Evolutionary conservation across 2,329 filamentous ascomycete species (phyloP).

Genomic region (Nakataea oryzae): DNA sequence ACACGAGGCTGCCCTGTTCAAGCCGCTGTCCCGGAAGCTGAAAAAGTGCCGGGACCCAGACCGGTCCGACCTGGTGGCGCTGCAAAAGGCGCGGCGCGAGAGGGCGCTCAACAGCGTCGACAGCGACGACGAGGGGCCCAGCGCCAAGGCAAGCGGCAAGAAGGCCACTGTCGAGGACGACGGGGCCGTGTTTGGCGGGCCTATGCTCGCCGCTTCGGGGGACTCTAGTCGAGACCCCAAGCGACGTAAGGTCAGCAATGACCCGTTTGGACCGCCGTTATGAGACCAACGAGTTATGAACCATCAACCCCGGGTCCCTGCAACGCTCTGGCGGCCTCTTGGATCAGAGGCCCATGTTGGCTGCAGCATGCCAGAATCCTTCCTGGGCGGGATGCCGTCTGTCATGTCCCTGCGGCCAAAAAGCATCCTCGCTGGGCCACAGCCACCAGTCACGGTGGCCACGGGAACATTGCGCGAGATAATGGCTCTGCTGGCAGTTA

Average conservation of each 20-base stretch:
- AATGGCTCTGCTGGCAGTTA: neutral
- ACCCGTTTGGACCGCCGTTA: slow-evolving; percentile 36
- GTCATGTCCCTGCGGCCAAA: neutral
- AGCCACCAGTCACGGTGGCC: neutral
- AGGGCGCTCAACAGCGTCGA: slow-evolving; percentile 27
- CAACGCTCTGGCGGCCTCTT: too few species aligned
- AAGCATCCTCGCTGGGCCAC: neutral
- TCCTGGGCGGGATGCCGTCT: neutral
- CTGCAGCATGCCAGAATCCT: neutral
- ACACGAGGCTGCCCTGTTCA: slow-evolving; percentile 36
- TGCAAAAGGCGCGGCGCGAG: slow-evolving; percentile 55
- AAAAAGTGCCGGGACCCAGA: slow-evolving; percentile 65
- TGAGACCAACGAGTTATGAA: too few species aligned
- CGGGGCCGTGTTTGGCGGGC: slow-evolving; percentile 33
- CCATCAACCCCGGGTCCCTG: too few species aligned
- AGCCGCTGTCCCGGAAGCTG: slow-evolving; percentile 57
- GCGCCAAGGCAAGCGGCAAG: slow-evolving; percentile 15
- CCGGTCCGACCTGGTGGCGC: slow-evolving; percentile 58
- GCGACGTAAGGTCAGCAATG: slow-evolving; percentile 31
- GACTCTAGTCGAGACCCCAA: slow-evolving; percentile 28
- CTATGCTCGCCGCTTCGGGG: slow-evolving; percentile 8
- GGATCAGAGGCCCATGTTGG: neutral
- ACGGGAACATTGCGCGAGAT: neutral
- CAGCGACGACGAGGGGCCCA: slow-evolving; percentile 4
- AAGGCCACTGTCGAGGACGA: slow-evolving; percentile 24